phyloP scores from a whole-genome alignment of 371 early-diverging fungal genomes.

The Rhizomucor miehei region DNA sequence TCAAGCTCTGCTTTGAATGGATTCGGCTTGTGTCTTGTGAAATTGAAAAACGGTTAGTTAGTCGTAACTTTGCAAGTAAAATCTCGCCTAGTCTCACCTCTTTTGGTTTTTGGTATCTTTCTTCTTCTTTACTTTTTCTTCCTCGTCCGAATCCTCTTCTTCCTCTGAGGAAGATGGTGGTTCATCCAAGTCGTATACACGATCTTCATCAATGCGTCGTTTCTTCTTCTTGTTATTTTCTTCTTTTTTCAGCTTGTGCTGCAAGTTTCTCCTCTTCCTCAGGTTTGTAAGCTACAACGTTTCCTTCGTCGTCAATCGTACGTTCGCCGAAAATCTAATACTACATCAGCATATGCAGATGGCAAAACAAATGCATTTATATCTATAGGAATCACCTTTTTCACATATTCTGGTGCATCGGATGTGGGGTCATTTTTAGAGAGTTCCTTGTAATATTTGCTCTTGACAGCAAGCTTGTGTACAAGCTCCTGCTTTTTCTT shows the following conservation, averaged over 20 bases:
- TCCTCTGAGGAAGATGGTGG: slow-evolving; percentile 22
- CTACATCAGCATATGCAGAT: not conserved
- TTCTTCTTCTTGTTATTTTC: slow-evolving; percentile 6
- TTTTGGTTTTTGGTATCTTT: slow-evolving; percentile 7
- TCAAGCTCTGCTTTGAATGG: slow-evolving; percentile 59
- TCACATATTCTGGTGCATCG: slow-evolving; percentile 48
- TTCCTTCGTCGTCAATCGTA: slow-evolving; percentile 60
- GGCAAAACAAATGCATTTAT: not conserved
- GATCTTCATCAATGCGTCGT: slow-evolving; percentile 13
- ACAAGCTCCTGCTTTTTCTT: slow-evolving; percentile 57
- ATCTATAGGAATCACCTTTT: too few relatives aligned
- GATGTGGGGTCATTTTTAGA: slow-evolving; percentile 27
- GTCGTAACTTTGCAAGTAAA: slow-evolving; percentile 4
- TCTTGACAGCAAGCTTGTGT: slow-evolving; percentile 62
- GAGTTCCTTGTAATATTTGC: slow-evolving; percentile 52
- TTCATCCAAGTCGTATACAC: slow-evolving; percentile 28
- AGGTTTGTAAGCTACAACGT: slow-evolving; percentile 45
- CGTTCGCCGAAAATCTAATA: slow-evolving; percentile 58
- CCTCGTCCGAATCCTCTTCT: slow-evolving; percentile 23
- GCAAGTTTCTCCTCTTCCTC: slow-evolving; percentile 6
- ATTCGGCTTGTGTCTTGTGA: slow-evolving; percentile 51
- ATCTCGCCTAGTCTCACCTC: not conserved
- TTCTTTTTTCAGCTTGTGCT: slow-evolving; percentile 1
- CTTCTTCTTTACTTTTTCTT: slow-evolving; percentile 14
- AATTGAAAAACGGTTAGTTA: not conserved